phyloP scores from a whole-genome alignment of 352 stramenopile genomes.

The Aphanomyces euteiches region DNA sequence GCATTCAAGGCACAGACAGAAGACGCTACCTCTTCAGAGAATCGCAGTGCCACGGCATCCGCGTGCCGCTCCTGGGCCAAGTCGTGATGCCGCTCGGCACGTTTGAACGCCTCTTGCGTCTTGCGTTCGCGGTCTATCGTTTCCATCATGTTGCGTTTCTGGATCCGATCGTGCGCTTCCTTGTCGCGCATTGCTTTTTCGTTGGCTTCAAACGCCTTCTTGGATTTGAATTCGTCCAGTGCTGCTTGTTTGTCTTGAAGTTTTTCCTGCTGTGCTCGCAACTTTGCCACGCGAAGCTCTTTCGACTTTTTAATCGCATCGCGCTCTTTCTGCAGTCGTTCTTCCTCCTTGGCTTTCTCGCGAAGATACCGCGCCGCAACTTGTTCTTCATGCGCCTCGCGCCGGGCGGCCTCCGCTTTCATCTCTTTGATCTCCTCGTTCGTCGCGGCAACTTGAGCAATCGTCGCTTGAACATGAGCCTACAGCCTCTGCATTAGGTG shows the following conservation, averaged over 20 bases:
- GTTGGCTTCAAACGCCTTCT: conserved; percentile 63
- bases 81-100: background rate
- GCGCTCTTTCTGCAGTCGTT: conserved; percentile 61
- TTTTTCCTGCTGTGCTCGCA: conserved; percentile 76
- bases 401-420: conserved; percentile 47
- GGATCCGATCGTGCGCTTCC: conserved; percentile 49
- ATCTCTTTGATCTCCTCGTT: conserved; percentile 66
- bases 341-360: conserved; percentile 67
- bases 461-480: conserved; percentile 44
- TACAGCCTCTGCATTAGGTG: background rate
- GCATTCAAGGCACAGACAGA: background rate
- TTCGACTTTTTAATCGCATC: conserved; percentile 62
- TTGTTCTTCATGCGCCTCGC: conserved; percentile 53
- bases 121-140: conserved; percentile 51
- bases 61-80: conserved; percentile 3
- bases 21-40: background rate
- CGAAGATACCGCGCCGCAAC: conserved; percentile 57
- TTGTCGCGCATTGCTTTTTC: conserved; percentile 56
- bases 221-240: conserved; percentile 67
- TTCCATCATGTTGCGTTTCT: conserved; percentile 42
- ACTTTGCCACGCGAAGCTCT: conserved; percentile 63
- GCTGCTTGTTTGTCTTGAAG: conserved; percentile 67
- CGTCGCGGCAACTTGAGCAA: conserved; percentile 50
- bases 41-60: conserved; percentile 7
- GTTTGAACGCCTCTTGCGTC: conserved; percentile 32